These are phyloP conservation scores for Globisporangium megalacanthum DNA, from an alignment of 352 stramenopile species.

Conservation along the genomic window DNA sequence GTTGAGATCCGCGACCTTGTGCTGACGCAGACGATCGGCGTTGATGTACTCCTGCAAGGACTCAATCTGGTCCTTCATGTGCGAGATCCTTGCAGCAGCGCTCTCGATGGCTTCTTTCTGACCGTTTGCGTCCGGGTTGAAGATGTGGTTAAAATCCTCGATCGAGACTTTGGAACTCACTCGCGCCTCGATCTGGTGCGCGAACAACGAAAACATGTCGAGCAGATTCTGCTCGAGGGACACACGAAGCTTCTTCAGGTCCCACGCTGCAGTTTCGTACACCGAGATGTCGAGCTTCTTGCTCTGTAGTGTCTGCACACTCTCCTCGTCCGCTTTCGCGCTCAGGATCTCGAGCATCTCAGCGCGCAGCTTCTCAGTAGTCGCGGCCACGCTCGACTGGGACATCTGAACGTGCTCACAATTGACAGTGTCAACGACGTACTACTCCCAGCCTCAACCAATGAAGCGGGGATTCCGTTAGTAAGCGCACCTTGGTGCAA, in stretches of 20 bases:
- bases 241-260: slow-evolving; percentile 47
- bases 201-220: slow-evolving; percentile 58
- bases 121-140: slow-evolving; percentile 43
- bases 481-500: slow-evolving; percentile 31
- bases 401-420: slow-evolving; percentile 21
- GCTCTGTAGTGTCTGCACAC: slow-evolving; percentile 27
- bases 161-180: slow-evolving; percentile 47
- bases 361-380: slow-evolving; percentile 25
- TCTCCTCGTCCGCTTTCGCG: slow-evolving; percentile 37
- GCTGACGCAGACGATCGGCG: slow-evolving; percentile 37
- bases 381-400: slow-evolving; percentile 26
- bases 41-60: slow-evolving; percentile 38
- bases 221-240: slow-evolving; percentile 50
- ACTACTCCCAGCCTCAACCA: neutral
- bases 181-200: slow-evolving; percentile 42
- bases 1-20: slow-evolving; percentile 41
- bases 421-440: neutral
- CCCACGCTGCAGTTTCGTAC: slow-evolving; percentile 44
- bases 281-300: slow-evolving; percentile 62
- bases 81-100: slow-evolving; percentile 34
- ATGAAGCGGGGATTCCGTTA: neutral
- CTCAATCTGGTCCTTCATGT: slow-evolving; percentile 52
- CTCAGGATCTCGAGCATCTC: slow-evolving; percentile 27
- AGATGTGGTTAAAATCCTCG: slow-evolving; percentile 63
- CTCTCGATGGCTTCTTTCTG: slow-evolving; percentile 44